phyloP scores from a whole-genome alignment of 768 basidiomycete species.

The Arthromyces matolae region DNA sequence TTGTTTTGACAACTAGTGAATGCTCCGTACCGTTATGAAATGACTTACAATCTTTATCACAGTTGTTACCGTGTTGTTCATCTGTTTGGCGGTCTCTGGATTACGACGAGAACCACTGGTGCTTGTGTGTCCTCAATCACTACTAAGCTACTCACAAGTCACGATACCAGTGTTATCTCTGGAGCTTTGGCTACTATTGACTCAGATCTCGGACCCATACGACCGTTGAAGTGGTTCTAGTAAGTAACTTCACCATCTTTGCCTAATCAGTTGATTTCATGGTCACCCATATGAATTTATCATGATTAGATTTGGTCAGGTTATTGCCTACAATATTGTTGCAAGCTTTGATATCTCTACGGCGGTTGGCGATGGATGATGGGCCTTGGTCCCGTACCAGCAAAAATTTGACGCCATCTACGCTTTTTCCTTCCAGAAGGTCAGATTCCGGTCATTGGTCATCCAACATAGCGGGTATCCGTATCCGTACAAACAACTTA shows the following conservation, averaged over 20 bases:
- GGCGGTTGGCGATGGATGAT: constrained; percentile 86
- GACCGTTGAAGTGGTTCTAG: constrained; percentile 68
- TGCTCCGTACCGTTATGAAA: no score
- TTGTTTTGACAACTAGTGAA: no score
- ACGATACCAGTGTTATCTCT: constrained; percentile 79
- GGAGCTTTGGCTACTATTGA: constrained; percentile 77
- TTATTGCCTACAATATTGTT: constrained; percentile 72
- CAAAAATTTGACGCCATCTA: constrained; percentile 56
- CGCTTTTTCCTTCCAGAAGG: constrained; percentile 74
- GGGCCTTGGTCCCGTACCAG: constrained; percentile 68
- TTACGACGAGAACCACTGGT: constrained; percentile 55
- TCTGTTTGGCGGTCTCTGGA: constrained; percentile 75
- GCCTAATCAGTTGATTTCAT: no score
- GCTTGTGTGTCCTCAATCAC: not conserved
- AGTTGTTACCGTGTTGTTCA: no score
- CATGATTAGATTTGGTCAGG: constrained; percentile 77
- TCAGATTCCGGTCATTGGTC: no score
- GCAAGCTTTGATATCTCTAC: constrained; percentile 55
- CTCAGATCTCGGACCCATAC: constrained; percentile 55
- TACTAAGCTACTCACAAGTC: constrained; percentile 41
- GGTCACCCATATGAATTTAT: constrained; percentile 44
- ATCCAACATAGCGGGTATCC: constrained; percentile 52
- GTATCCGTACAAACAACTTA: constrained; percentile 53
- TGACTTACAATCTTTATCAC: no score
- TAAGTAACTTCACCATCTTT: no score